Evolutionary conservation across 2,329 filamentous ascomycete species (phyloP).

Genomic region (Cladosporium sp.): DNA sequence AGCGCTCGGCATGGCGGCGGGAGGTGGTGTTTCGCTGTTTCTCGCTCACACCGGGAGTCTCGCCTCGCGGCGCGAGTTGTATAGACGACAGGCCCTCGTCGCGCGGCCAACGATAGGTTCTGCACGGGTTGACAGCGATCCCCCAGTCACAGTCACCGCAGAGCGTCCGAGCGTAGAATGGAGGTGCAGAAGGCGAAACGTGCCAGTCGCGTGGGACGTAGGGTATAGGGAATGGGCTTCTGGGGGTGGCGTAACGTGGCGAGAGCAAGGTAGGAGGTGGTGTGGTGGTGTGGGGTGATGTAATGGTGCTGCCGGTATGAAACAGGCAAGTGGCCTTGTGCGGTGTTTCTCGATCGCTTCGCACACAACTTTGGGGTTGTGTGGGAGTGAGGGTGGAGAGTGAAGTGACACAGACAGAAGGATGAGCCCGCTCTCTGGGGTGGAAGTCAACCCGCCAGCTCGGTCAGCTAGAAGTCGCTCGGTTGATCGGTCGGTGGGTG

Average conservation of each 20-base stretch:
- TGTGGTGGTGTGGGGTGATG: conserved; percentile 1
- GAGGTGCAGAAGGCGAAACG: neutral
- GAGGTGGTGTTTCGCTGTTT: neutral
- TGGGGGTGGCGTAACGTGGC: conserved; percentile 1
- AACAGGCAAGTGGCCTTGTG: neutral
- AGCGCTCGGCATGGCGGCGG: conserved; percentile 10
- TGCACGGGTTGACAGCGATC: neutral
- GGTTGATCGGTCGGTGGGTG: no score
- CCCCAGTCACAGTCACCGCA: neutral
- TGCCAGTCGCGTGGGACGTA: neutral
- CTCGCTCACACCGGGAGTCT: neutral
- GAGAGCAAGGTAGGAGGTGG: conserved; percentile 2
- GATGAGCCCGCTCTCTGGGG: neutral
- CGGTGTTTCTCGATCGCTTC: neutral
- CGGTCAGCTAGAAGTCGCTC: no score
- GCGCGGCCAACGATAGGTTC: neutral
- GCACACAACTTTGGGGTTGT: neutral
- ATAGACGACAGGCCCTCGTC: neutral
- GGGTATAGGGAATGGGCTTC: neutral
- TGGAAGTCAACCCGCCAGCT: neutral
- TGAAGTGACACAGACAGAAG: no score
- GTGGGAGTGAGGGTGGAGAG: neutral
- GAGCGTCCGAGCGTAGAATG: conserved; percentile 1
- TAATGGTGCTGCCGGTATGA: conserved; percentile 4
- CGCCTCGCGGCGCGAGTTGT: conserved; percentile 8